A percentile compares a stretch with the other conserved stretches of the same genome.
Evolutionary conservation across 148 eudicot genomes (phyloP).

Genomic region (Amaranthus palmeri): DNA sequence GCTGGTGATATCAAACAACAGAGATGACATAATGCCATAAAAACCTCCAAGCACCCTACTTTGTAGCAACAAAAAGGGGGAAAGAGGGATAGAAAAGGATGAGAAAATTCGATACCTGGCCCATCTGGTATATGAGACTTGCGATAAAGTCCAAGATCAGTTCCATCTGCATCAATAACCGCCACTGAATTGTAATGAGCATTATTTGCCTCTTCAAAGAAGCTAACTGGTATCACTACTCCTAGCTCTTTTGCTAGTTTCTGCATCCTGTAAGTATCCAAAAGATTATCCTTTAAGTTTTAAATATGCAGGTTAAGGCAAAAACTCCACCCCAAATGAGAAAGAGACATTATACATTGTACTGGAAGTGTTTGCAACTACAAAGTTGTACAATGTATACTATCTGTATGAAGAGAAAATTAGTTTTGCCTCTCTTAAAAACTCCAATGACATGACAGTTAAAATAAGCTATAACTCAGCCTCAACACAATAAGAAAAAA

Average conservation of each 20-base stretch:
- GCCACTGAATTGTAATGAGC: constrained; percentile 92
- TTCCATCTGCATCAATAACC: constrained; percentile 94
- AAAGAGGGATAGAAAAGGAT: neutral
- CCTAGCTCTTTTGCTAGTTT: constrained; percentile 87
- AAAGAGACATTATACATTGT: neutral
- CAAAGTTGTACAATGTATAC: neutral
- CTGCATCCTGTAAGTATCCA: constrained; percentile 66
- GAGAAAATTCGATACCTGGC: constrained; percentile 46
- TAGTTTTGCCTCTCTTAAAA: neutral
- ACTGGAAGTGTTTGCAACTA: neutral
- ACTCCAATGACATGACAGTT: neutral
- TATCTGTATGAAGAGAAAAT: neutral
- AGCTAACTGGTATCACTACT: constrained; percentile 95
- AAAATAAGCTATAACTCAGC: neutral
- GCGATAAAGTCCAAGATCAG: constrained; percentile 89
- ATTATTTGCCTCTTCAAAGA: constrained; percentile 97
- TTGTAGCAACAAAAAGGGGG: neutral
- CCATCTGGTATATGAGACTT: constrained; percentile 98
- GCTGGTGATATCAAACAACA: neutral
- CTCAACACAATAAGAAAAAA: neutral
- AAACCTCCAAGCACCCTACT: neutral
- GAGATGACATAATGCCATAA: neutral
- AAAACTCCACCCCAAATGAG: neutral
- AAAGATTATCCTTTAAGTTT: constrained; percentile 1
- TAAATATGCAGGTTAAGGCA: neutral